Evolutionary conservation across 805 yeast species (phyloP), one percentile per base, ranked within the genome.

Genomic region (Ogataea neopini): DNA sequence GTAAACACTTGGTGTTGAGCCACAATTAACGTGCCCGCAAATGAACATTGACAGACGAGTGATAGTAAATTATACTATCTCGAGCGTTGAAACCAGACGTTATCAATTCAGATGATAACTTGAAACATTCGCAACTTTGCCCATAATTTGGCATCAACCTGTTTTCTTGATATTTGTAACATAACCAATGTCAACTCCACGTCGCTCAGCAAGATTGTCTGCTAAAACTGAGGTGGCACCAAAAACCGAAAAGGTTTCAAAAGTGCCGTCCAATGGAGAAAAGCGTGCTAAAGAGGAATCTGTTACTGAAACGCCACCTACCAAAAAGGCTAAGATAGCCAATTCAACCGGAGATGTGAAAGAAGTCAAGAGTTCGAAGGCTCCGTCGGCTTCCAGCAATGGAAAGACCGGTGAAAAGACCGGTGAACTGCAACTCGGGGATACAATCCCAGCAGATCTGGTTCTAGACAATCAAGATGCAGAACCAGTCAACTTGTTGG

Each of bases 391-490:
- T 15, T 3, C 22, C 10, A 34, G 19, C 5, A 10, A 17, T 5
- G n/a, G 23, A 22, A 34, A 38, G 23, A 32, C 6, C 11, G 17
- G 29, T 4, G 32, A 20, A 3, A 30, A 17, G 10, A 10, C 28
- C 11, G 30, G 30, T 17, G 45, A 36, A 10, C 37, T 59, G 13
- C 37, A 48, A 8, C 34, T 56, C 33, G 58, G 58, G 3, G 62
- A 59, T 42, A 6, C 39, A 9, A 33, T 60, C 18, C 63, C 63
- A 3, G 47, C 40, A 9, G 83, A 80, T 48, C 54, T 89, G 38
- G 72, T 74, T 1, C 70, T 90, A 35, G 54, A 71, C 45, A 81
- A 88, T 60, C 92, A 92, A 66, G 84, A 85, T 53, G 59, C 52
- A 2, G 42, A 57, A 15, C 38, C 45, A 3, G 54, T 69, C 32